These are phyloP conservation scores for Xylaria scruposa DNA, from an alignment of 495 filamentous ascomycete species.

Conservation along the genomic window DNA sequence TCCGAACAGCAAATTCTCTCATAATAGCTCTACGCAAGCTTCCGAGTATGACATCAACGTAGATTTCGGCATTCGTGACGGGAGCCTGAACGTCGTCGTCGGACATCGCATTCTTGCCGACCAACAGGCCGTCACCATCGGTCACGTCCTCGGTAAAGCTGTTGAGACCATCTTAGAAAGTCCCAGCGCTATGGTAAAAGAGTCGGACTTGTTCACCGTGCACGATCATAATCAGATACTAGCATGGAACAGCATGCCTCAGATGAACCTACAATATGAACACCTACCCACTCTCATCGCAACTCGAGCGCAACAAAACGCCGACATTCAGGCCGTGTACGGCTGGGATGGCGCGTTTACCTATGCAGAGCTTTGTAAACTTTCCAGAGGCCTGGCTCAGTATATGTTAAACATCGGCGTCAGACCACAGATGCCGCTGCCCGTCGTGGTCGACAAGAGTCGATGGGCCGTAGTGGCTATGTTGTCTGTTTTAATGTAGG, in stretches of 20 bases:
- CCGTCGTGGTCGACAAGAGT: conserved; percentile 54
- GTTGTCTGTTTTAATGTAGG: conserved; percentile 55
- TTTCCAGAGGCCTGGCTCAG: conserved; percentile 48
- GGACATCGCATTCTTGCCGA: conserved; percentile 51
- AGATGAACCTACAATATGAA: conserved; percentile 36
- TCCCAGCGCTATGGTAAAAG: conserved; percentile 43
- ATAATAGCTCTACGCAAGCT: conserved; percentile 50
- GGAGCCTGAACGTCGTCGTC: conserved; percentile 50
- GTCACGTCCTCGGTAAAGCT: conserved; percentile 51
- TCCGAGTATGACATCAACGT: conserved; percentile 52
- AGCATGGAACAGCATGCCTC: conserved; percentile 47
- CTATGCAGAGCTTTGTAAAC: conserved; percentile 49
- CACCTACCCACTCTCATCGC: conserved; percentile 47
- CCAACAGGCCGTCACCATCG: conserved; percentile 49
- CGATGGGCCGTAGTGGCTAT: conserved; percentile 54
- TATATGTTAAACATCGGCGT: conserved; percentile 50
- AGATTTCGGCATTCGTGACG: conserved; percentile 46
- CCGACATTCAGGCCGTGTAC: conserved; percentile 50
- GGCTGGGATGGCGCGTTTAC: conserved; percentile 54
- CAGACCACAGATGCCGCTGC: conserved; percentile 50
- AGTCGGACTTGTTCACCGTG: conserved; percentile 53
- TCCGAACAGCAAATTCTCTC: conserved; percentile 35
- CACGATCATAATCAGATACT: conserved; percentile 53
- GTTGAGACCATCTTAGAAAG: conserved; percentile 49
- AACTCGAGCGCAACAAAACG: conserved; percentile 42